Evolutionary conservation across 345 rosid genomes (phyloP), one percentile per base, ranked within the genome.

Genomic region (Toxicodendron radicans): DNA sequence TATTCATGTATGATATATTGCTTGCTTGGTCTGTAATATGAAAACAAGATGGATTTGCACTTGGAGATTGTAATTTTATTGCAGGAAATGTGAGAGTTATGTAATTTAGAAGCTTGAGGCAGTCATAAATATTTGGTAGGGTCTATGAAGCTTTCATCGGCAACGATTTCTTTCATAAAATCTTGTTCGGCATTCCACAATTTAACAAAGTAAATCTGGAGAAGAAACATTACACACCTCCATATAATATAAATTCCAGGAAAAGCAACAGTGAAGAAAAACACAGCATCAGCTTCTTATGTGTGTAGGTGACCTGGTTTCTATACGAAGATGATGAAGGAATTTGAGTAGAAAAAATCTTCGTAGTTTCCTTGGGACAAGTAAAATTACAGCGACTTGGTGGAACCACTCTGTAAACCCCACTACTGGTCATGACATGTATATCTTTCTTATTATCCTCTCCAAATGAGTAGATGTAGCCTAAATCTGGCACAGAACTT

Each of bases 401-500:
- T 16, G 66, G 74, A 30, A 71, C 83, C 4, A 82, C 80, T 73
- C 85, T 73, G 41, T 82, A 77, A 1, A 77, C 78, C 1, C 82
- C 82, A 52, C 72, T 77, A 76, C 72, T 77, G 61, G 83, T 20
- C 60, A 84, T 63, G 33, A 84, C 33, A 53, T 63, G 79, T 11
- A 70, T 56, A 46, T 82, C 79, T 64, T 84, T 80, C 62, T 35
- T 56, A 65, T 78, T 82, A 33, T 79, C 85, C 60, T 82, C 60
- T 4, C 82, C 77, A 9, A 78, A 77, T 27, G 83, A 84, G 57
- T 69, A 75, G 10, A 79, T 45, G 59, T 68, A 79, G 16, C 80
- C 79, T 24, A 78, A n/a, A 9, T 70, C 58, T 41, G 84, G 77
- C 43, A 61, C 11, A 54, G 73, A 52, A 27, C 72, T 66, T 30